Evolutionary conservation across 257 asterid species (phyloP), one percentile per base, ranked within the genome.

Genomic region (Nyctanthes arbortristis): DNA sequence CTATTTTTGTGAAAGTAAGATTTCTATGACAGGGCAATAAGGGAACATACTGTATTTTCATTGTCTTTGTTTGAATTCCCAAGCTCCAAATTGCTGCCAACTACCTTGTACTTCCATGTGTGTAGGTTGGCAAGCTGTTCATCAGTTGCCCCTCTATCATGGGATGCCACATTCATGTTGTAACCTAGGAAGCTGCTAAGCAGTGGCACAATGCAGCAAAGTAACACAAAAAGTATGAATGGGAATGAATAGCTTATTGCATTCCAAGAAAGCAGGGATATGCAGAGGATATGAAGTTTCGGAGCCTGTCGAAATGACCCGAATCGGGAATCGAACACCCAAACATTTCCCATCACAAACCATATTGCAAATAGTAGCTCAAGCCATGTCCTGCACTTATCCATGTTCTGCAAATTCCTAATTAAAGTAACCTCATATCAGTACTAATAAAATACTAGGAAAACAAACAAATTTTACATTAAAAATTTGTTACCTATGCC

Each of bases 131-230:
- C 81, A 8, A 89, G 89, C 73, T 86, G 96, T 28, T 94, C 95
- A 4, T 94, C 96, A 0, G 92, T 78, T 16, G 97, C 97, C 27
- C 96, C 99, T 40, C 88, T 78, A 58, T 87, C 85, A n/a, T 70
- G 69, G 10, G 92, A 82, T 9, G 85, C 96, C 61, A 81, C 74
- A 80, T 89, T 91, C 95, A 91, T 89, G 76, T 91, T 94, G 90
- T 91, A 94, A 1, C 99, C 99, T 4, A 89, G 76, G 73, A 88
- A 64, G 31, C 79, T 82, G 62, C 97, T 86, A 43, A 91, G 79
- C 39, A 88, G 5, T 16, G 99, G 97, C 52, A 91, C 96, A n/a
- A 93, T 86, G 65, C 94, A 86, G 64, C 99, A 94, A 27, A 91
- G 79, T 76, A 89, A 66, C 63, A 91, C 87, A 29, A 94, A 94